phyloP scores from a whole-genome alignment of 257 asterid species.

The Eucommia ulmoides region DNA sequence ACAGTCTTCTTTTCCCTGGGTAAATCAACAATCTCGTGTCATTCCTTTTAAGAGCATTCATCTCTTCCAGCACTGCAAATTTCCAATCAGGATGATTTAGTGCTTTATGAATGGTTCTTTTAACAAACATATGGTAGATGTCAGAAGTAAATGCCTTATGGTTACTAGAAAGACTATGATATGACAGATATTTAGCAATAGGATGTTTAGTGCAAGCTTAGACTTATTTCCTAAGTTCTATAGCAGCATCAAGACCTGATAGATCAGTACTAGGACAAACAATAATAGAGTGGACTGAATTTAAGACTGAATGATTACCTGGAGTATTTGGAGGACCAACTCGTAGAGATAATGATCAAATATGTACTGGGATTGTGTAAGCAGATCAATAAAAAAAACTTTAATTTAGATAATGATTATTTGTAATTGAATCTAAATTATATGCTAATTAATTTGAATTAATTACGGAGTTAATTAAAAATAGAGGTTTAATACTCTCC shows the following conservation, averaged over 20 bases:
- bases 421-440: no score
- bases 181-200: constrained; percentile 4
- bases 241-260: neutral
- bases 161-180: neutral
- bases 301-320: neutral
- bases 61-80: constrained; percentile 2
- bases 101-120: neutral
- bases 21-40: neutral
- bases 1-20: neutral
- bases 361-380: neutral
- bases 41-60: neutral
- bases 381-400: no score
- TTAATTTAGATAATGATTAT: no score
- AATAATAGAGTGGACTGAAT: no score
- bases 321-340: neutral
- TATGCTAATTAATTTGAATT: no score
- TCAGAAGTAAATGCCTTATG: constrained; percentile 1
- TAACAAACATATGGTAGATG: no score
- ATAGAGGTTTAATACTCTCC: no score
- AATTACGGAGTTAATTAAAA: no score
- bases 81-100: constrained; percentile 1
- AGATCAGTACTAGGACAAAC: no score
- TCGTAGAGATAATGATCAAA: neutral
- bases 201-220: constrained; percentile 1
- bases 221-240: constrained; percentile 2